These are phyloP conservation scores for Grosmannia penicillata DNA, from an alignment of 2,329 filamentous ascomycete species.

Conservation along the genomic window DNA sequence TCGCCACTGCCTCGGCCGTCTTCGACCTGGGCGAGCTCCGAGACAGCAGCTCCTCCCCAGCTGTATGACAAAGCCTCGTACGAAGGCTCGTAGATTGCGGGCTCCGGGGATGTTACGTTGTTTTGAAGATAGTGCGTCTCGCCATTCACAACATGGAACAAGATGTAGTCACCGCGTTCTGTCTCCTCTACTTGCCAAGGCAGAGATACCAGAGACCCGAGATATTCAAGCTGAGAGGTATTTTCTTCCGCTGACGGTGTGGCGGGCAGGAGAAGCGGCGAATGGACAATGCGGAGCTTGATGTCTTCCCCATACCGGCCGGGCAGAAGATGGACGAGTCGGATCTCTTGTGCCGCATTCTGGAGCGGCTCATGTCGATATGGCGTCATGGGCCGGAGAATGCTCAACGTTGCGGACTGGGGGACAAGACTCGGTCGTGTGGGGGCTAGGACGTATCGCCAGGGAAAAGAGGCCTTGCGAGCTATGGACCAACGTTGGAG, in stretches of 20 bases:
- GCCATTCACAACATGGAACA: conserved; percentile 2
- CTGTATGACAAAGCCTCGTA: not conserved
- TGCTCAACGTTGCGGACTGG: not conserved
- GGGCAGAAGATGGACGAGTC: conserved; percentile 2
- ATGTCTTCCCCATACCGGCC: not conserved
- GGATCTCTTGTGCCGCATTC: conserved; percentile 1
- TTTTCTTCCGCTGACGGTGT: not conserved
- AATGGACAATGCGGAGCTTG: not conserved
- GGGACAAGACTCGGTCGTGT: not conserved
- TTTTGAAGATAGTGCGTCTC: not conserved
- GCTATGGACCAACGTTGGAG: no score
- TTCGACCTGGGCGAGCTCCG: not conserved
- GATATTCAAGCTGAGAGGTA: not conserved
- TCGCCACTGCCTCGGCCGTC: not conserved
- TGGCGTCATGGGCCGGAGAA: not conserved
- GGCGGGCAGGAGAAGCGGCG: not conserved
- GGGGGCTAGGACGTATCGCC: no score
- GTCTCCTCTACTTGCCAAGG: conserved; percentile 2
- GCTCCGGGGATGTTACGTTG: not conserved
- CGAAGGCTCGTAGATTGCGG: not conserved
- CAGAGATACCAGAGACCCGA: not conserved
- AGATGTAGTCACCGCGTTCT: conserved; percentile 1
- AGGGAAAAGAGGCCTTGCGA: no score
- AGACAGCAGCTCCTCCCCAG: not conserved
- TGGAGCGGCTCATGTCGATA: conserved; percentile 1